A percentile compares a stretch with the other conserved stretches of the same genome.
Conservation (phyloP, 352 stramenopile genomes). For the Phytophthora syringae region DNA sequence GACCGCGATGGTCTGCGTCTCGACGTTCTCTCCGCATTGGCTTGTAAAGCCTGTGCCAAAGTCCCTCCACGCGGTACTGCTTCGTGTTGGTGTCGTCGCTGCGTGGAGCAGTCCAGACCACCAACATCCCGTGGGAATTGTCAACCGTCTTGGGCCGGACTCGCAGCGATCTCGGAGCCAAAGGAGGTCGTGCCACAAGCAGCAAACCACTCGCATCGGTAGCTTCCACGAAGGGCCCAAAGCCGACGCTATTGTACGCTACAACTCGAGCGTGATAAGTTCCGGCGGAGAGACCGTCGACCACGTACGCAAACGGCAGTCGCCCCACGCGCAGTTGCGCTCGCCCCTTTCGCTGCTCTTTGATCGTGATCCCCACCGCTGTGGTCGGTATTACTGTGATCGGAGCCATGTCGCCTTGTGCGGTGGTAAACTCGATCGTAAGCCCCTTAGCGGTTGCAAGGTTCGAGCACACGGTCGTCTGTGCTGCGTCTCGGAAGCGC, state of each 20-base stretch:
- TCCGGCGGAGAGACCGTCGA: constrained; percentile 80
- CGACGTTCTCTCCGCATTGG: constrained; percentile 68
- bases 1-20: constrained; percentile 71
- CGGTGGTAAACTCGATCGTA: constrained; percentile 63
- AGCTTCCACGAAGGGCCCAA: constrained; percentile 72
- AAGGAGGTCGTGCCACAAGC: constrained; percentile 31
- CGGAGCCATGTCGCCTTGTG: constrained; percentile 55
- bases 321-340: constrained; percentile 65
- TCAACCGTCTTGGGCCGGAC: constrained; percentile 68
- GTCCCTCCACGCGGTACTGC: constrained; percentile 96
- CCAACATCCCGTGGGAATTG: constrained; percentile 45
- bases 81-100: constrained; percentile 78
- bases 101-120: constrained; percentile 80
- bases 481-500: constrained; percentile 39
- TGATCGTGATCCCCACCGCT: constrained; percentile 19
- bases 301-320: constrained; percentile 86
- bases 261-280: constrained; percentile 91
- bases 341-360: constrained; percentile 61
- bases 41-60: constrained; percentile 86
- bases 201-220: constrained; percentile 40
- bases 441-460: constrained; percentile 39
- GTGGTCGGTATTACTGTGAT: constrained; percentile 22
- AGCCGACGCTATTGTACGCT: constrained; percentile 95
- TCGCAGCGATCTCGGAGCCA: constrained; percentile 74
- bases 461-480: constrained; percentile 58